A percentile compares a stretch with the other conserved stretches of the same genome.
Conservation (phyloP, 75 land plant species). For the Cunninghamia lanceolata region DNA sequence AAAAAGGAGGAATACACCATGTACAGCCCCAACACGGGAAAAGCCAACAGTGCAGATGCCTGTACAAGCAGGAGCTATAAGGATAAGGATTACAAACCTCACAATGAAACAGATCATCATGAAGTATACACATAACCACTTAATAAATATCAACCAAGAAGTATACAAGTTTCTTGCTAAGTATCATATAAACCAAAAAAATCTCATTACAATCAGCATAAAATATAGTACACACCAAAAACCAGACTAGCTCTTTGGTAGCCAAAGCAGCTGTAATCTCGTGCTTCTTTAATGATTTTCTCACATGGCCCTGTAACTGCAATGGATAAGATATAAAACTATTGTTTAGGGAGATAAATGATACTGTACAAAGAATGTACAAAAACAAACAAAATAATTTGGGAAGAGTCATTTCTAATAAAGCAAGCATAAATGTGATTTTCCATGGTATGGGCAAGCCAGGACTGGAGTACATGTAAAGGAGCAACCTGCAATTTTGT, state of each 20-base stretch:
- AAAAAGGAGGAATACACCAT: slow-evolving; percentile 23
- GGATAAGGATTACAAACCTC: neutral
- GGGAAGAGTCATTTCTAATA: neutral
- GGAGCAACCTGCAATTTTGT: neutral
- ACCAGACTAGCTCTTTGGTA: slow-evolving; percentile 66
- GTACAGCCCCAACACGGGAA: slow-evolving; percentile 35
- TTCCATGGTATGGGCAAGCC: neutral
- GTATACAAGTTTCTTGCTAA: neutral
- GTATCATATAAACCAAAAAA: neutral
- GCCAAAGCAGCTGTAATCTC: slow-evolving; percentile 53
- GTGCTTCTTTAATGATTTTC: slow-evolving; percentile 32
- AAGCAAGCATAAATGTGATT: neutral
- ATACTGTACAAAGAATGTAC: neutral
- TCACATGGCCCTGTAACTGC: slow-evolving; percentile 48
- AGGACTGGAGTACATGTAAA: neutral
- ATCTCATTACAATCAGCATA: neutral
- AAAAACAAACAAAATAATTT: neutral
- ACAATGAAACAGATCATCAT: neutral
- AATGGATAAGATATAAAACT: neutral
- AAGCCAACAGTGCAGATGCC: slow-evolving; percentile 60
- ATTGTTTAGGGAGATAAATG: neutral
- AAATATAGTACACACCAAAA: slow-evolving; percentile 41
- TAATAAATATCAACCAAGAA: too few species aligned
- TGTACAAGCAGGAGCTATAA: neutral
- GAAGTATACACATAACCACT: too few species aligned